Percentiles rank a stretch among this genome's conserved stretches.
Conservation (phyloP, 352 stramenopile species). For the Phytophthora hibernalis region DNA sequence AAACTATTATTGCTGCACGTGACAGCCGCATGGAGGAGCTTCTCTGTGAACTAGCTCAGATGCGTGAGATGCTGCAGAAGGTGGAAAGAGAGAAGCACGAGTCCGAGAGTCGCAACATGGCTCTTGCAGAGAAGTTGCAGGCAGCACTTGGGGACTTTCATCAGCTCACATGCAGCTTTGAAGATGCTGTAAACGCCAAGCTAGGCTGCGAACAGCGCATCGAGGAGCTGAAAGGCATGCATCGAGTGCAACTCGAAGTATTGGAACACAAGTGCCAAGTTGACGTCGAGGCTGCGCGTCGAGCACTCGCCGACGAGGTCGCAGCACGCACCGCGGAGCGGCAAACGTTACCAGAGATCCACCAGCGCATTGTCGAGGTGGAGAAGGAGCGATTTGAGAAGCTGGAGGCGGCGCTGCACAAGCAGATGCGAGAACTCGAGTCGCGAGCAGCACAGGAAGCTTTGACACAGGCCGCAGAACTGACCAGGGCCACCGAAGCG, state of each 20-base stretch:
- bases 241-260: constrained; percentile 65
- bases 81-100: constrained; percentile 48
- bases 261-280: constrained; percentile 65
- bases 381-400: constrained; percentile 76
- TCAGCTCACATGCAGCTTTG: constrained; percentile 67
- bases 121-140: constrained; percentile 71
- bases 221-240: constrained; percentile 49
- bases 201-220: constrained; percentile 57
- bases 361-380: constrained; percentile 59
- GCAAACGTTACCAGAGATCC: constrained; percentile 61
- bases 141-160: constrained; percentile 71
- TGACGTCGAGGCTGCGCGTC: constrained; percentile 53
- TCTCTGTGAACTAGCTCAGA: constrained; percentile 31
- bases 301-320: constrained; percentile 50
- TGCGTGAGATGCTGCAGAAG: constrained; percentile 30
- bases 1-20: constrained; percentile 17
- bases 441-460: constrained; percentile 48
- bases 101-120: constrained; percentile 56
- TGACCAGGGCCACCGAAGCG: constrained; percentile 42
- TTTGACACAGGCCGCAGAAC: constrained; percentile 47
- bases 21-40: constrained; percentile 23
- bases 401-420: constrained; percentile 55
- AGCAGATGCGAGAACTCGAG: constrained; percentile 68
- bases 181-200: constrained; percentile 55
- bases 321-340: constrained; percentile 54